Evolutionary conservation across 108 stramenopile genomes (phyloP).

Genomic region (Stephanodiscus minutulus): DNA sequence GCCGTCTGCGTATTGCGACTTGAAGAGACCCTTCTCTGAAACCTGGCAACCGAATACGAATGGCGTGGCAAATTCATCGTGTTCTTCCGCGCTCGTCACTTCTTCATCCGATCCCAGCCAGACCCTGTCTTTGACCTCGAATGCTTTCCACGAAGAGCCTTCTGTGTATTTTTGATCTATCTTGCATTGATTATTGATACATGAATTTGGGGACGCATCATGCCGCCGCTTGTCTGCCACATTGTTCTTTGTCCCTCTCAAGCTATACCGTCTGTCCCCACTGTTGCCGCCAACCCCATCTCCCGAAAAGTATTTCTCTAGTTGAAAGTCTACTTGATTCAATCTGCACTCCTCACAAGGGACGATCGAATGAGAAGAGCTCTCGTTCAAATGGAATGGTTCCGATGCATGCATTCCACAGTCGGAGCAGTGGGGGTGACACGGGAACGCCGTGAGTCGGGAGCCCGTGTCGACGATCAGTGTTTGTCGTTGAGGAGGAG

Average conservation of each 20-base stretch:
- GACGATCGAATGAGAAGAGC: constrained; percentile 31
- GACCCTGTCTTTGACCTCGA: constrained; percentile 77
- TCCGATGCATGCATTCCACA: constrained; percentile 75
- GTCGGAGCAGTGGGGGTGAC: constrained; percentile 66
- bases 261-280: constrained; percentile 8
- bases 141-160: constrained; percentile 70
- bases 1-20: constrained; percentile 93
- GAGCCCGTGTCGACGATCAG: constrained; percentile 96
- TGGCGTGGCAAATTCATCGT: constrained; percentile 47
- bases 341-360: constrained; percentile 33
- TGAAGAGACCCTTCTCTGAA: constrained; percentile 84
- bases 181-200: constrained; percentile 44
- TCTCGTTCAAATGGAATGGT: constrained; percentile 33
- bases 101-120: constrained; percentile 56
- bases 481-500: constrained; percentile 91
- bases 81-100: constrained; percentile 15
- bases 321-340: constrained; percentile 3
- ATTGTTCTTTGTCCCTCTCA: constrained; percentile 5
- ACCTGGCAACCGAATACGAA: constrained; percentile 96
- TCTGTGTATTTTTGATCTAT: constrained; percentile 78
- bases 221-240: not conserved
- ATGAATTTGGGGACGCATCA: constrained; percentile 13
- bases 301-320: constrained; percentile 11
- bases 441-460: constrained; percentile 90
- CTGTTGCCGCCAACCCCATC: constrained; percentile 26